Evolutionary conservation across 1,284 basidiomycete genomes (phyloP).

Genomic region (Rhodotorula sp.): DNA sequence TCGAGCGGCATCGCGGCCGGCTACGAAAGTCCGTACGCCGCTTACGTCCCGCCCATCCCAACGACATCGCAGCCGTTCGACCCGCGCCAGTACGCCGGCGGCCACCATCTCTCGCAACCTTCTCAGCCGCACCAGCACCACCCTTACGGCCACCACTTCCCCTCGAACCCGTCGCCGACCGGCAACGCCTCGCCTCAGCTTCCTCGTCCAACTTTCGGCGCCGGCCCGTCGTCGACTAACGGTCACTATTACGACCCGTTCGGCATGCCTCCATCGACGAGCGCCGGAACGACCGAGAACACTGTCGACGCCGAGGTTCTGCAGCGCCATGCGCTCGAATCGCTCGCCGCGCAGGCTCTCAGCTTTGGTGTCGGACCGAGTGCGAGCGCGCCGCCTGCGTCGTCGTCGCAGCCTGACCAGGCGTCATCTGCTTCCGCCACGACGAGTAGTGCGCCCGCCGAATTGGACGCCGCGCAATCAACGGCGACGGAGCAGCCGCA

Average conservation of each 20-base stretch:
- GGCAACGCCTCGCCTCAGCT: constrained; percentile 5
- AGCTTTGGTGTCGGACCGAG: constrained; percentile 8
- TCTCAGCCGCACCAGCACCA: neutral
- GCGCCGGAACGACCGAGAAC: neutral
- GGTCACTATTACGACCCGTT: constrained; percentile 1
- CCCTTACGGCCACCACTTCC: neutral
- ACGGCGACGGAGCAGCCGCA: neutral
- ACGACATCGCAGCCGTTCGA: neutral
- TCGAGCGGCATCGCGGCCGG: constrained; percentile 2
- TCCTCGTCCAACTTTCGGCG: neutral
- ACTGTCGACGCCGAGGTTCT: neutral
- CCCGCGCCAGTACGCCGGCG: neutral
- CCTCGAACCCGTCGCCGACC: neutral
- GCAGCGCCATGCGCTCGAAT: constrained; percentile 17
- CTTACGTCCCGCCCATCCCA: neutral
- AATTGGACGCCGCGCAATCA: neutral
- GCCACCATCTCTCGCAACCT: neutral
- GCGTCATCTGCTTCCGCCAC: neutral
- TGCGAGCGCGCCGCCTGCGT: neutral
- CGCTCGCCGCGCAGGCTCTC: constrained; percentile 21
- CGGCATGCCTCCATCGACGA: neutral
- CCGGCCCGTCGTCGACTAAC: no score
- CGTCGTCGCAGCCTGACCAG: neutral
- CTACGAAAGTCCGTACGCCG: constrained; percentile 17
- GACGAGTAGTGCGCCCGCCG: neutral